Percentiles rank a stretch among this genome's conserved stretches.
phyloP scores from a whole-genome alignment of 441 rosid species.

The Daphne laureola region DNA sequence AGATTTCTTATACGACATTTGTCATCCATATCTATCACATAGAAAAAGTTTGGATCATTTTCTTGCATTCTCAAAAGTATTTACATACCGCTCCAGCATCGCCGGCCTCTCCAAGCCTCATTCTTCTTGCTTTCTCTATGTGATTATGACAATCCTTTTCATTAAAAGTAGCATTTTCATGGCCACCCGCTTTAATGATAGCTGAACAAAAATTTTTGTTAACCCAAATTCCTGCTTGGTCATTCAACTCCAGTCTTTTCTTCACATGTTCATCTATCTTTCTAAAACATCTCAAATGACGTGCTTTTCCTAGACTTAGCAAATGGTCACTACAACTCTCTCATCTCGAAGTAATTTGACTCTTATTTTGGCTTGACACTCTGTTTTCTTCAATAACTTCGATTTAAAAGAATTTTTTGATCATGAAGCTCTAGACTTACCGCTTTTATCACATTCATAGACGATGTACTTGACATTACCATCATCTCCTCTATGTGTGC shows the following conservation, averaged over 20 bases:
- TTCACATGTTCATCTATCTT: neutral
- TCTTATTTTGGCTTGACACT: neutral
- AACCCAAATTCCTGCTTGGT: neutral
- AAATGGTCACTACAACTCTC: neutral
- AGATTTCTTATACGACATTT: constrained; percentile 2
- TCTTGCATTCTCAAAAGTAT: constrained; percentile 14
- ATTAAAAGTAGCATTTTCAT: constrained; percentile 3
- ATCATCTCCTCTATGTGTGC: too few species aligned
- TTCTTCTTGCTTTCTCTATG: neutral
- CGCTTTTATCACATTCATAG: neutral
- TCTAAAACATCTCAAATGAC: neutral
- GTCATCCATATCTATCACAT: constrained; percentile 12
- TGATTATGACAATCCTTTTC: constrained; percentile 3
- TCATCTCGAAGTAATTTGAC: neutral
- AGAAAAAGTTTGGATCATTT: constrained; percentile 11
- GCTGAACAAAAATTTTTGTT: neutral
- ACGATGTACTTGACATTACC: too few species aligned
- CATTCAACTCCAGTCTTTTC: neutral
- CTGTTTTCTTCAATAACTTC: neutral
- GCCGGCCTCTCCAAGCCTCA: constrained; percentile 1
- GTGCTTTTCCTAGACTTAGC: neutral
- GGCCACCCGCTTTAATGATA: neutral
- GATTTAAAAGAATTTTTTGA: neutral
- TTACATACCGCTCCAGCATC: neutral
- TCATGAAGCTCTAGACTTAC: neutral